phyloP scores from a whole-genome alignment of 2,329 filamentous ascomycete genomes.

The Phaeosphaeria sp. region DNA sequence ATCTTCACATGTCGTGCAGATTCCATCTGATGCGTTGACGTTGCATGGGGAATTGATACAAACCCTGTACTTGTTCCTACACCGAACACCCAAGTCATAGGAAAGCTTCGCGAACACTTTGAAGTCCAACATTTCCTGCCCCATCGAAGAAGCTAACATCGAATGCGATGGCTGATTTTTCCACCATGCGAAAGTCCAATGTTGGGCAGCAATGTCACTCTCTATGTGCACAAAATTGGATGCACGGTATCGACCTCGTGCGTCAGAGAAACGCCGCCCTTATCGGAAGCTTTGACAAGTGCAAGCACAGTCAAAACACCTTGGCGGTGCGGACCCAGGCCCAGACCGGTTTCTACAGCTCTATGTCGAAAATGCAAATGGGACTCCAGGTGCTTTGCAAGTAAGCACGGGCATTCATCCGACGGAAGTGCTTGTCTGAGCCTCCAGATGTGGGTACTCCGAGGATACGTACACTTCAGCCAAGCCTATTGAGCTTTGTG shows the following conservation, averaged over 20 bases:
- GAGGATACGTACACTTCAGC: constrained; percentile 36
- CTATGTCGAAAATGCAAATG: constrained; percentile 24
- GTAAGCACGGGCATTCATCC: constrained; percentile 27
- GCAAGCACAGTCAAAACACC: constrained; percentile 21
- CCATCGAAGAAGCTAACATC: neutral
- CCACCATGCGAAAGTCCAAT: neutral
- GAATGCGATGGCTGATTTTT: neutral
- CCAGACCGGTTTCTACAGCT: constrained; percentile 20
- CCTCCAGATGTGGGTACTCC: constrained; percentile 36
- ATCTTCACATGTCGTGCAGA: neutral
- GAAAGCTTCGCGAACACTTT: neutral
- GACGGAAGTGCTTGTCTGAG: constrained; percentile 36
- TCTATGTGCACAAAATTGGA: neutral
- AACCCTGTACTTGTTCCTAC: neutral
- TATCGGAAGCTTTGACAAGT: constrained; percentile 11
- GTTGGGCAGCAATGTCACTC: neutral
- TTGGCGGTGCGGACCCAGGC: constrained; percentile 34
- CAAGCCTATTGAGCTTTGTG: constrained; percentile 36
- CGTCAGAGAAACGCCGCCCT: constrained; percentile 11
- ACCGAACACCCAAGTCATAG: neutral
- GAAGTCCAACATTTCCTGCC: neutral
- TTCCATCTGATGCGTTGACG: neutral
- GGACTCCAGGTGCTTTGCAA: constrained; percentile 24
- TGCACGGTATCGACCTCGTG: neutral
- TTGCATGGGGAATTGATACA: neutral